Evolutionary conservation across 2,329 filamentous ascomycete genomes (phyloP).

Genomic region (Tolypocladium ophioglossoides): DNA sequence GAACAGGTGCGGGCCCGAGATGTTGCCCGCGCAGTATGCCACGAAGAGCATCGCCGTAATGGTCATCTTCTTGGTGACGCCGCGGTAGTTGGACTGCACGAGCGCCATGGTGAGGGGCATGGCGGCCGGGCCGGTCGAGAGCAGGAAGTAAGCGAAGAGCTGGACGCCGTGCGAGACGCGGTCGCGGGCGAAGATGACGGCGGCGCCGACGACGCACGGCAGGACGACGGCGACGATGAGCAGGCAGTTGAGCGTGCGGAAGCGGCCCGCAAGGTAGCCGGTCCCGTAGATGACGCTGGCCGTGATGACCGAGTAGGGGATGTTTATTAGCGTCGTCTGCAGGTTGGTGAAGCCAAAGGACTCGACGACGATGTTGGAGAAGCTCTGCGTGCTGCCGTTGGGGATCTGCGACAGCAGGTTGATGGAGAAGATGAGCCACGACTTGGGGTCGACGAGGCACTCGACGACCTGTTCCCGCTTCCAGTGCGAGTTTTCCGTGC

Average conservation of each 20-base stretch:
- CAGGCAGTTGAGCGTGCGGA: conserved; percentile 38
- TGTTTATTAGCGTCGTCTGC: conserved; percentile 45
- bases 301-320: conserved; percentile 45
- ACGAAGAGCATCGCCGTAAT: conserved; percentile 45
- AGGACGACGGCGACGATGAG: conserved; percentile 39
- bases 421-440: conserved; percentile 46
- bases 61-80: conserved; percentile 50
- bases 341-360: conserved; percentile 45
- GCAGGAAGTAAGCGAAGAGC: conserved; percentile 47
- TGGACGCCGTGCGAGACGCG: conserved; percentile 30
- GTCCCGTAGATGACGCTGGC: conserved; percentile 35
- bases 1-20: conserved; percentile 46
- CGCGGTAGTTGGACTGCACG: conserved; percentile 43
- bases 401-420: conserved; percentile 46
- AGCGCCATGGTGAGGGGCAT: conserved; percentile 46
- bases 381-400: conserved; percentile 50
- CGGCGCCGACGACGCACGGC: conserved; percentile 40
- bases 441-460: conserved; percentile 46
- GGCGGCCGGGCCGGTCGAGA: conserved; percentile 40
- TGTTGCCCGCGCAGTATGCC: conserved; percentile 45
- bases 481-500: conserved; percentile 36
- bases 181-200: conserved; percentile 38
- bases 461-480: conserved; percentile 40
- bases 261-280: conserved; percentile 40
- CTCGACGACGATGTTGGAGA: conserved; percentile 45